A percentile compares a stretch with the other conserved stretches of the same genome.
phyloP scores from a whole-genome alignment of 176 grass and related monocot species.

The Otatea glauca region DNA sequence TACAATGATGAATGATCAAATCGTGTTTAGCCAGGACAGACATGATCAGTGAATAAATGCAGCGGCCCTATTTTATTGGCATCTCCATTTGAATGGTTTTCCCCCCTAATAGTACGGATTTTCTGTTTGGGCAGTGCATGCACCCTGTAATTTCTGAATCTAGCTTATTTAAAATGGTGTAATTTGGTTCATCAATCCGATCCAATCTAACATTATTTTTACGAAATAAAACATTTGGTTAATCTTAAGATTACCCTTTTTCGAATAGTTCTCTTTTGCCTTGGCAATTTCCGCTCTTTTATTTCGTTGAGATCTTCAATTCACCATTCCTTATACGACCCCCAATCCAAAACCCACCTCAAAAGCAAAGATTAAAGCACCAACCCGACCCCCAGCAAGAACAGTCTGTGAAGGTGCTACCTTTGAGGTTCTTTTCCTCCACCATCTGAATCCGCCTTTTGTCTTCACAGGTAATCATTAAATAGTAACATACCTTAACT shows the following conservation, averaged over 20 bases:
- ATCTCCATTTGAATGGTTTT: background rate
- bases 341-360: constrained; percentile 24
- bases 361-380: constrained; percentile 48
- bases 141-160: background rate
- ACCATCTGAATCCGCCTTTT: constrained; percentile 18
- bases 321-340: background rate
- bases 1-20: background rate
- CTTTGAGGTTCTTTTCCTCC: constrained; percentile 45
- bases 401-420: constrained; percentile 29
- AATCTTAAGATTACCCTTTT: background rate
- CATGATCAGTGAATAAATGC: background rate
- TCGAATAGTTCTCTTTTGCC: background rate
- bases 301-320: background rate
- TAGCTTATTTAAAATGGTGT: background rate
- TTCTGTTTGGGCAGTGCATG: background rate
- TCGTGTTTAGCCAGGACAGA: background rate
- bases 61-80: background rate
- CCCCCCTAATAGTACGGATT: background rate
- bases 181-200: background rate
- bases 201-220: background rate
- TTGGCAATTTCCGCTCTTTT: background rate
- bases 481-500: constrained; percentile 20
- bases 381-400: constrained; percentile 23
- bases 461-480: constrained; percentile 19
- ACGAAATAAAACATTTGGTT: background rate